Conservation (phyloP, 1,284 basidiomycete species). For the Anthracocystis panici-leucophaei region DNA sequence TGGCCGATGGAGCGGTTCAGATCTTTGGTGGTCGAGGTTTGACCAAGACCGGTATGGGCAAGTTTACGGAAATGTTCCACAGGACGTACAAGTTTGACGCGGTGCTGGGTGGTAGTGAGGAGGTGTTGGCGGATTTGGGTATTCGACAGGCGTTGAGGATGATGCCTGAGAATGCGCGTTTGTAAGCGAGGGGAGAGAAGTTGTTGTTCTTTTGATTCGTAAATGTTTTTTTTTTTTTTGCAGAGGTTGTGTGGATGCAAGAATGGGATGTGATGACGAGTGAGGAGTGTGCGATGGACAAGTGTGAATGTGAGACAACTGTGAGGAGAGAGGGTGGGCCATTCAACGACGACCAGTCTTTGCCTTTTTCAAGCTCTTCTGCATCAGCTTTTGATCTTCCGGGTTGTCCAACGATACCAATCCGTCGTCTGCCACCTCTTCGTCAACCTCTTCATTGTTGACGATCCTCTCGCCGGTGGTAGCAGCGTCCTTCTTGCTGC, state of each 20-base stretch:
- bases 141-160: conserved; percentile 71
- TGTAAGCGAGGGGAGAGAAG: conserved; percentile 15
- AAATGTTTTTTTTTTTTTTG: neutral
- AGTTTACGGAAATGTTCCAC: conserved; percentile 72
- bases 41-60: conserved; percentile 77
- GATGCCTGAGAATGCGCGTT: conserved; percentile 64
- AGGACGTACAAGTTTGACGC: conserved; percentile 80
- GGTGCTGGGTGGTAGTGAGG: conserved; percentile 68
- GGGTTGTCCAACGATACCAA: conserved; percentile 40
- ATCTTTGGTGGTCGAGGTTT: conserved; percentile 78
- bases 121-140: conserved; percentile 73
- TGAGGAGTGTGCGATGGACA: neutral
- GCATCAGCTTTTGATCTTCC: conserved; percentile 48
- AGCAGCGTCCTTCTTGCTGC: neutral
- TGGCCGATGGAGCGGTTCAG: conserved; percentile 83
- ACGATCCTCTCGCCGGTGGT: neutral
- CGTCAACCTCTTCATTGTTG: conserved; percentile 10
- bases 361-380: conserved; percentile 47
- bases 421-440: conserved; percentile 8
- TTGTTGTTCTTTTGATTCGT: neutral
- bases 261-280: neutral
- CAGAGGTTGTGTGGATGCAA: neutral
- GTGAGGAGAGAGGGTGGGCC: neutral
- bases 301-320: neutral
- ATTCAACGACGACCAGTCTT: conserved; percentile 21